Evolutionary conservation across 140 eudicot genomes (phyloP), one percentile per base, ranked within the genome.

Genomic region (Flaveria floridana): DNA sequence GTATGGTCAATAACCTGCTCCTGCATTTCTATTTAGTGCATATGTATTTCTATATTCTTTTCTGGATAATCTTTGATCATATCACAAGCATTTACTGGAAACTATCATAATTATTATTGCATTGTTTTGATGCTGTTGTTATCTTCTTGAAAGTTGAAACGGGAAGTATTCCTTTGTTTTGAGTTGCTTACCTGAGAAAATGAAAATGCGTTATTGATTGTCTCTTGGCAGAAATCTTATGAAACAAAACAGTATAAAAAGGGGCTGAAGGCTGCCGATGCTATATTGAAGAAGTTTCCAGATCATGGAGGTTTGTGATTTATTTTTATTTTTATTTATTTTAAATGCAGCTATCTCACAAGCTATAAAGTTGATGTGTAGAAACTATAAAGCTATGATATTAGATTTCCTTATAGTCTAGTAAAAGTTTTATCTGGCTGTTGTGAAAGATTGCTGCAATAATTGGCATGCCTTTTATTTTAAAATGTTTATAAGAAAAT

Each of bases 221-320:
- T 67, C 20, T 39, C 47, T 34, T 51, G 70, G 81, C 95, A 94
- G 99, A 94, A 94, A 94, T 94, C 97, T 13, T 94, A 94, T 65
- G 99, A 94, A 82, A 88, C 97, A 19, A 94, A 94, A 64, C 99
- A 94, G 80, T 94, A 94, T 72, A 94, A 90, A 75, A 94, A 94
- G 86, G 99, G 99, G 52, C 76, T 94, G 62, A 94, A 90, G 86
- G 99, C 99, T 71, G 99, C 99, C 53, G 99, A 94, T 81, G 42
- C 96, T 50, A 95, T 95, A 75, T 80, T 95, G 76, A 95, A 91
- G 84, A 95, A 95, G 83, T 95, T 87, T 77, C 97, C 99, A 65
- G 84, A 95, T 64, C 99, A 95, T 88, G 99, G 99, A 91, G 99
- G 99, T 95, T 76, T 55, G 90, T 64, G 23, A 52, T 19, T n/a